Percentiles rank a stretch among this genome's conserved stretches.
These are phyloP conservation scores for Auriculariales sp. DNA, from an alignment of 768 basidiomycete species.

Conservation along the genomic window DNA sequence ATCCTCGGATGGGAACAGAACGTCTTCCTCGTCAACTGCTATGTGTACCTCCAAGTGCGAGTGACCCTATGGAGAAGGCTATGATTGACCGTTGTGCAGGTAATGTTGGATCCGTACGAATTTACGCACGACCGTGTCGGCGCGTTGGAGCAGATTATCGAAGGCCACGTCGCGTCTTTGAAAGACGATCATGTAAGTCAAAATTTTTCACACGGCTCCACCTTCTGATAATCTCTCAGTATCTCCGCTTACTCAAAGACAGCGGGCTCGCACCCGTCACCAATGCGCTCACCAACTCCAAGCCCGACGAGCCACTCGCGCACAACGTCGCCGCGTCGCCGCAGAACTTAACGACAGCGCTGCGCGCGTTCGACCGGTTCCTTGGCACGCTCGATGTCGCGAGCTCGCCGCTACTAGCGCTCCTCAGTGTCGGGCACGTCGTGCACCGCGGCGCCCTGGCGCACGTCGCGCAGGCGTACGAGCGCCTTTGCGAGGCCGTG, in stretches of 20 bases:
- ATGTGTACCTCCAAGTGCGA: conserved; percentile 66
- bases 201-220: neutral
- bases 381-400: conserved; percentile 71
- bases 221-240: conserved; percentile 13
- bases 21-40: conserved; percentile 76
- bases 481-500: conserved; percentile 59
- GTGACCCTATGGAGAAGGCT: neutral
- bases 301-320: conserved; percentile 54
- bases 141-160: conserved; percentile 43
- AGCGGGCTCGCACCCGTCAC: conserved; percentile 25
- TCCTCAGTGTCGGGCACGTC: conserved; percentile 46
- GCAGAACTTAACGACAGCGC: conserved; percentile 40
- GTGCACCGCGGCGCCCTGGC: conserved; percentile 68
- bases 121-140: conserved; percentile 52
- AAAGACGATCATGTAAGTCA: conserved; percentile 71
- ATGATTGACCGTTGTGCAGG: conserved; percentile 22
- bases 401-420: conserved; percentile 63
- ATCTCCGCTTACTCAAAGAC: conserved; percentile 20
- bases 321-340: conserved; percentile 55
- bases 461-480: conserved; percentile 57
- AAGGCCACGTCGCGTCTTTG: conserved; percentile 44
- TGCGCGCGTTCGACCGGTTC: conserved; percentile 69
- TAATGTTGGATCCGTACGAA: conserved; percentile 46
- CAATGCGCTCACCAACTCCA: conserved; percentile 9
- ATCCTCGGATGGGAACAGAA: conserved; percentile 64